Base-by-base conservation (phyloP, 495 filamentous ascomycete species). In the Hypoxylon lenormandii region DNA sequence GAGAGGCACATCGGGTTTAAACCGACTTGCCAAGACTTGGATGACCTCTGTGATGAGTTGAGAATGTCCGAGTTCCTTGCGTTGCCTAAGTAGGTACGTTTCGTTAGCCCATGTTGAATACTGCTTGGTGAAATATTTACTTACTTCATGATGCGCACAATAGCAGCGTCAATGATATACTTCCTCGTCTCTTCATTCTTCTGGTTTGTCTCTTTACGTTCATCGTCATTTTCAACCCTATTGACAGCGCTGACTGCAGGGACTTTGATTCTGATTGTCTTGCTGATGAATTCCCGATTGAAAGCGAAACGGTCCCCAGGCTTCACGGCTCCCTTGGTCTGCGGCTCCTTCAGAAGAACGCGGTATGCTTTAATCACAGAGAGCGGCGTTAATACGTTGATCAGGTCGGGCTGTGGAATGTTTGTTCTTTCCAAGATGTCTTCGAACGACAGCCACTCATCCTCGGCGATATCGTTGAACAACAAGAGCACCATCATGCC, bases 131-230 rank as follows among this genome's bases (percentile, higher is more conserved):
- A 16, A 11, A 8, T 22, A 5, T 23, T n/a, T 11, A 83, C 87
- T 70, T 85, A 97, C 94, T 97, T 97, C 94, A 97, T 97, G 74
- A 94, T 96, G 13, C 94, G 83, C 37, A 99, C 96, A 58, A 99
- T 81, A 4, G 92, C 92, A 38, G 95, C 93, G 73, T 98, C 95
- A 50, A 97, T 91, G 16, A 87, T 85, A 43, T 89, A 88, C 10
- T 83, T 87, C 16, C 95, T 83, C 37, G 90, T 89, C 60, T 94
- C 89, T 55, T 93, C 88, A 71, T 94, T 93, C 74, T 92, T 94
- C 72, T 91, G 88, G 77, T 96, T 92, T 1, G 95, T 98, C 65
- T 93, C 89, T 70, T 89, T 89, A 5, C 93, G 82, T 80, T 98
- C 95, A 11, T 91, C 86, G 22, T 90, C 86, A 51, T 85, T 91